Percentiles rank a stretch among this genome's conserved stretches.
Conservation (phyloP, 1,139 yeast genomes). For the Zygoascus sp. region DNA sequence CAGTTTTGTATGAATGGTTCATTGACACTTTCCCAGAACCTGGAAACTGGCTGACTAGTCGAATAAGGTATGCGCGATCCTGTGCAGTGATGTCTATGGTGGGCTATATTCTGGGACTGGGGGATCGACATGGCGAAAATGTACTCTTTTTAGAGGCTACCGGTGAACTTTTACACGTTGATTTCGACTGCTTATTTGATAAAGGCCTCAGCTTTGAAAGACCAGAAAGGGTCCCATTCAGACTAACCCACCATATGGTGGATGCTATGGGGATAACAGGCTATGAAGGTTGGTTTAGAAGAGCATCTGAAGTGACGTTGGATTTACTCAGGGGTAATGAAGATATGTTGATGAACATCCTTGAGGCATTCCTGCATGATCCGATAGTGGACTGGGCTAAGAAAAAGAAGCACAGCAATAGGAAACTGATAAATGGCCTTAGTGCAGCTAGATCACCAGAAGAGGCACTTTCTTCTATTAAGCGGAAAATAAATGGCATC, state of each 20-base stretch:
- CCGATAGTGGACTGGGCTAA: constrained; percentile 54
- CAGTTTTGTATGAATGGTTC: constrained; percentile 84
- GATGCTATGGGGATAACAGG: constrained; percentile 92
- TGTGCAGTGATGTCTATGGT: constrained; percentile 97
- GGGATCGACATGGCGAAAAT: constrained; percentile 96
- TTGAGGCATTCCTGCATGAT: constrained; percentile 90
- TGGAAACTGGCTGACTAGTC: constrained; percentile 74
- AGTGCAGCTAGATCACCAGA: constrained; percentile 44
- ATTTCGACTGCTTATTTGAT: constrained; percentile 92
- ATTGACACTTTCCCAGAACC: constrained; percentile 88
- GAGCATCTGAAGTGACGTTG: constrained; percentile 81
- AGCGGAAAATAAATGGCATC: constrained; percentile 81
- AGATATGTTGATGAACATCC: constrained; percentile 81
- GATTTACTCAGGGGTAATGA: constrained; percentile 71
- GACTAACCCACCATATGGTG: constrained; percentile 80
- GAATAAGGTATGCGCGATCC: constrained; percentile 71
- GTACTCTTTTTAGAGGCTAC: constrained; percentile 65
- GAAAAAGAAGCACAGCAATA: constrained; percentile 16
- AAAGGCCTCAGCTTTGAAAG: constrained; percentile 56
- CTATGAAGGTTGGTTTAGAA: constrained; percentile 84
- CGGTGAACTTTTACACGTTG: constrained; percentile 88
- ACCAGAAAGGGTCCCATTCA: constrained; percentile 93
- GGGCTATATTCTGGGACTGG: constrained; percentile 73
- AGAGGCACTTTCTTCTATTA: constrained; percentile 66
- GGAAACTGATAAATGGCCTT: constrained; percentile 25